A percentile compares a stretch with the other conserved stretches of the same genome.
These are phyloP conservation scores for Ilex asprella DNA, from an alignment of 257 asterid species.

Conservation along the genomic window DNA sequence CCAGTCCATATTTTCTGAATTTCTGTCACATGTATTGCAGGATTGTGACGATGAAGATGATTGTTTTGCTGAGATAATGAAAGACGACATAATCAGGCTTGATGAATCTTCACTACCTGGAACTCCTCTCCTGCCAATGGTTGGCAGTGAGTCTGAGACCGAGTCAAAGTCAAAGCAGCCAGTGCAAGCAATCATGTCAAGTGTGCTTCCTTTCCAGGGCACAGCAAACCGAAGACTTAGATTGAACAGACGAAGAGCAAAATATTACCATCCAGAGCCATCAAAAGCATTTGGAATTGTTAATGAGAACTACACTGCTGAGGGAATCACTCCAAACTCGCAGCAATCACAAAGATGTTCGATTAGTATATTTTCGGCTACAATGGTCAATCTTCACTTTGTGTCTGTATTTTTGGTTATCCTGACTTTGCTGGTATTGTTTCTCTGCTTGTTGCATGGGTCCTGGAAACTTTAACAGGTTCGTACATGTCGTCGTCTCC, in stretches of 20 bases:
- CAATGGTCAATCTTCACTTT: not conserved
- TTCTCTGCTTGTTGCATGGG: slow-evolving; percentile 6
- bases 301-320: slow-evolving; percentile 5
- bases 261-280: slow-evolving; percentile 3
- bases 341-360: not conserved
- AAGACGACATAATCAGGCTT: slow-evolving; percentile 67
- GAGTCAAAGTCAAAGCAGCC: slow-evolving; percentile 16
- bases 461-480: slow-evolving; percentile 1
- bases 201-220: slow-evolving; percentile 41
- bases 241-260: slow-evolving; percentile 22
- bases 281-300: slow-evolving; percentile 2
- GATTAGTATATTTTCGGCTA: not conserved
- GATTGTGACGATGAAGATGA: slow-evolving; percentile 51
- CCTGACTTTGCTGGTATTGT: slow-evolving; percentile 9
- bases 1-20: not conserved
- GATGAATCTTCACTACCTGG: slow-evolving; percentile 41
- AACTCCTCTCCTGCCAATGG: slow-evolving; percentile 9
- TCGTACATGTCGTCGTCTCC: not conserved
- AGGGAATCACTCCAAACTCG: slow-evolving; percentile 3
- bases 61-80: slow-evolving; percentile 75
- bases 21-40: slow-evolving; percentile 24
- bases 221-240: slow-evolving; percentile 51
- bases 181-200: slow-evolving; percentile 11
- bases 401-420: slow-evolving; percentile 5
- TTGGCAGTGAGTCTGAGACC: slow-evolving; percentile 7